Evolutionary conservation across 129 eudicot genomes (phyloP).

Genomic region (Dittrichia graveolens): DNA sequence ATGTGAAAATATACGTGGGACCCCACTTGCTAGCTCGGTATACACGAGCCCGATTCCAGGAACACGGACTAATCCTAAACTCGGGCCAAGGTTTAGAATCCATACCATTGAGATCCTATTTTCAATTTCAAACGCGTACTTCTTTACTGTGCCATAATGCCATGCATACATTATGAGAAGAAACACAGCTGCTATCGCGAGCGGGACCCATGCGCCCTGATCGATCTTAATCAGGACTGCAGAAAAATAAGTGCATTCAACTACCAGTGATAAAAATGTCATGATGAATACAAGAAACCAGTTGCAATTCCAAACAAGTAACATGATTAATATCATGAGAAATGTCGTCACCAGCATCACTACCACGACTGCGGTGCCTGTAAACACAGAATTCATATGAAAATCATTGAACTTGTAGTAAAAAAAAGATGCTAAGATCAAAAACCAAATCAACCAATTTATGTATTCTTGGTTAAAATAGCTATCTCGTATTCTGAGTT

Average conservation of each 20-base stretch:
- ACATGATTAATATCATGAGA: conserved; percentile 70
- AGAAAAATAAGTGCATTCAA: conserved; percentile 73
- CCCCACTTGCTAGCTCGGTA: conserved; percentile 89
- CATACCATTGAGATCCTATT: conserved; percentile 81
- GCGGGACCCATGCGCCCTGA: conserved; percentile 95
- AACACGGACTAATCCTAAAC: conserved; percentile 83
- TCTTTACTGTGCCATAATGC: conserved; percentile 85
- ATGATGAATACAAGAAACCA: conserved; percentile 67
- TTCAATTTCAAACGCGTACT: conserved; percentile 81
- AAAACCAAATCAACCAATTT: too few species aligned
- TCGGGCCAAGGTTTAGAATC: conserved; percentile 86
- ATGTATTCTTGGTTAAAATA: too few species aligned
- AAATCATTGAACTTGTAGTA: neutral
- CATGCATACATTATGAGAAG: conserved; percentile 82
- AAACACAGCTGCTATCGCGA: conserved; percentile 73
- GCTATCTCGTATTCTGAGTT: too few species aligned
- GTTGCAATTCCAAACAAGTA: conserved; percentile 82
- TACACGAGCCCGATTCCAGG: conserved; percentile 91
- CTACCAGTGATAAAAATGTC: conserved; percentile 56
- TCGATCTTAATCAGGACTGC: conserved; percentile 67
- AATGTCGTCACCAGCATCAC: conserved; percentile 84
- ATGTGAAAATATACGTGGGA: conserved; percentile 85
- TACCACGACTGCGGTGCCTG: conserved; percentile 80
- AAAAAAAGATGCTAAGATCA: neutral
- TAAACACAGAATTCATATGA: neutral